Base-by-base conservation (phyloP, 345 rosid genomes). In the Arabis hirsuta region DNA sequence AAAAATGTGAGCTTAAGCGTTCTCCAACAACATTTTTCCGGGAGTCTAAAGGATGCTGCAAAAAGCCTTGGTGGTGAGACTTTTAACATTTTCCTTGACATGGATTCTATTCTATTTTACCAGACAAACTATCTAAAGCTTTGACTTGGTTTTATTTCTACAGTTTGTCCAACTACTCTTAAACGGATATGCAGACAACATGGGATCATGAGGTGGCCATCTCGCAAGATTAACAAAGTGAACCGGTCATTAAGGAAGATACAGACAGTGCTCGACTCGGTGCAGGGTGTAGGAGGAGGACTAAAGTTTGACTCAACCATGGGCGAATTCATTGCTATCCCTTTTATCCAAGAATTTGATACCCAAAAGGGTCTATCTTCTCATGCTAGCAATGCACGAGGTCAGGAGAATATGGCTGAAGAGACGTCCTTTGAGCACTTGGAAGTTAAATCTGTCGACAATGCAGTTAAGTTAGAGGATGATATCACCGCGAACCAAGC, bases 131-230 rank as follows among this genome's bases (percentile, higher is more conserved):
- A 39, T 73, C 59, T 68, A 29, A 69, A 9, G 20, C 42, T 46
- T 36, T 71, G 41, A 63, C 68, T 71, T 70, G 54, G 29, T 32
- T 72, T 59, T 57, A 71, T 55, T 20, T 48, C 5, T 80, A 80
- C 73, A 95, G 99, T 95, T 79, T 91, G 99, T 83, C 96, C 97
- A 26, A 95, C 99, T 20, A 95, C 99, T 9, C 77, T 91, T 76
- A 91, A 95, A 84, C 88, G 99, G 78, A 95, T 95, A 80, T 95
- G 99, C 81, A 87, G 97, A 76, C 93, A 90, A 71, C 96, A 91
- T 59, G 99, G 99, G 46, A 91, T 95, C 65, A 84, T 83, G 38
- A 91, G 99, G 76, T 95, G 99, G 97, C 99, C 97, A 19, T 95
- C 96, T 69, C 91, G 97, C 8, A 95, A 95, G 82, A 90, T 95